Evolutionary conservation across 352 stramenopile species (phyloP), one percentile per base, ranked within the genome.

Genomic region (Phytophthora boehmeriae): DNA sequence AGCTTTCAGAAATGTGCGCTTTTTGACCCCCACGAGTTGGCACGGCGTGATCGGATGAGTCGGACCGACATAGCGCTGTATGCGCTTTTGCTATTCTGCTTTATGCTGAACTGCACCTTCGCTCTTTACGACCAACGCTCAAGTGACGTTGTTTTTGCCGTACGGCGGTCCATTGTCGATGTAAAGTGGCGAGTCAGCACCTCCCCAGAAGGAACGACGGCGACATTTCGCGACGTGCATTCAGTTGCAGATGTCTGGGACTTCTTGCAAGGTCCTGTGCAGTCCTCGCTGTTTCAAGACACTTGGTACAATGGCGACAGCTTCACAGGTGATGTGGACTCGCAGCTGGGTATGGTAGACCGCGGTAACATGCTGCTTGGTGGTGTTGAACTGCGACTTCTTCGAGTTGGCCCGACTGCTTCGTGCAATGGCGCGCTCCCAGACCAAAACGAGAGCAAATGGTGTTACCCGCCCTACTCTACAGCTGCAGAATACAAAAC

Each of bases 1-100:
- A 65, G 67, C 38, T 90, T 91, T 35, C 76, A 91, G n/a, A 86
- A 86, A 42, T 90, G 80, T 49, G 80, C 81, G 47, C 62, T 93
- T 2, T 83, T 81, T 45, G 83, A 93, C 47, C 41, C 71, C 13
- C 57, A 61, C 11, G 79, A 87, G 52, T 60, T 88, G 4, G 66
- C 77, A 16, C 49, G 63, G 16, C 75, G 81, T 8, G 81, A 89
- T 23, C 59, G 63, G 6, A 45, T 50, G n/a, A 83, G 73, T 39
- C 75, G 67, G 8, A 63, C 56, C 0, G 72, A 85, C 17, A 49
- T 88, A 25, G 46, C 63, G 20, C 41, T 83, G 17, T 81, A 89
- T 39, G 54, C 68, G 13, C 27, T 87, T 25, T 70, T 89, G 17
- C 54, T 90, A 17, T 25, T 84, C 4, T 66, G 44, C 27, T 83